phyloP scores from a whole-genome alignment of 1,284 basidiomycete genomes.

The Filobasidium uniguttulatum region DNA sequence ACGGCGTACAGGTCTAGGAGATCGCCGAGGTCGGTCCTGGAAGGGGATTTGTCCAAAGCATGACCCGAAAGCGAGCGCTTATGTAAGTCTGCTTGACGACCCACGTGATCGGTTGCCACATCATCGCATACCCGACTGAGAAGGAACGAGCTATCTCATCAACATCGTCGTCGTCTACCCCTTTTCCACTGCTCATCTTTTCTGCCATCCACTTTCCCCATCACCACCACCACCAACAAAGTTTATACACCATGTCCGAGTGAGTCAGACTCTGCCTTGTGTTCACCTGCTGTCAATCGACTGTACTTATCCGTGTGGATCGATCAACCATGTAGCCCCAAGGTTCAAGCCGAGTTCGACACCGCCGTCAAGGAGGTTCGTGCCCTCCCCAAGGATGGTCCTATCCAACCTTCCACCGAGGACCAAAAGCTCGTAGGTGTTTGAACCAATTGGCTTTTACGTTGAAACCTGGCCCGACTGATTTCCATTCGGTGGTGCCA shows the following conservation, averaged over 20 bases:
- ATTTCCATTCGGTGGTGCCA: not conserved
- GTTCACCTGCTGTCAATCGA: not conserved
- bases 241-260: not conserved
- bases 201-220: no score
- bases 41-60: no score
- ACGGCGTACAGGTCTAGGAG: no score
- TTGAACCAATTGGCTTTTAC: not conserved
- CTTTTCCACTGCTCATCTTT: no score
- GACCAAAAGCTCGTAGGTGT: constrained; percentile 56
- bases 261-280: not conserved
- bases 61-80: no score
- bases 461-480: not conserved
- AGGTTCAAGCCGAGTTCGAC: constrained; percentile 5
- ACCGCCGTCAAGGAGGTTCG: constrained; percentile 8
- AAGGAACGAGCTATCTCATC: no score
- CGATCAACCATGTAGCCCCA: not conserved
- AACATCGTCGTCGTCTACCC: no score
- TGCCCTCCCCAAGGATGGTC: constrained; percentile 62
- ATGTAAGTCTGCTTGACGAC: no score
- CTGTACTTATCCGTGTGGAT: not conserved
- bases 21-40: no score
- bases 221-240: no score
- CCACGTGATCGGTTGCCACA: no score
- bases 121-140: no score
- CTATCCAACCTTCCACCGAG: constrained; percentile 58